Evolutionary conservation across 1,139 yeast genomes (phyloP).

Genomic region (Candida tunisiensis): DNA sequence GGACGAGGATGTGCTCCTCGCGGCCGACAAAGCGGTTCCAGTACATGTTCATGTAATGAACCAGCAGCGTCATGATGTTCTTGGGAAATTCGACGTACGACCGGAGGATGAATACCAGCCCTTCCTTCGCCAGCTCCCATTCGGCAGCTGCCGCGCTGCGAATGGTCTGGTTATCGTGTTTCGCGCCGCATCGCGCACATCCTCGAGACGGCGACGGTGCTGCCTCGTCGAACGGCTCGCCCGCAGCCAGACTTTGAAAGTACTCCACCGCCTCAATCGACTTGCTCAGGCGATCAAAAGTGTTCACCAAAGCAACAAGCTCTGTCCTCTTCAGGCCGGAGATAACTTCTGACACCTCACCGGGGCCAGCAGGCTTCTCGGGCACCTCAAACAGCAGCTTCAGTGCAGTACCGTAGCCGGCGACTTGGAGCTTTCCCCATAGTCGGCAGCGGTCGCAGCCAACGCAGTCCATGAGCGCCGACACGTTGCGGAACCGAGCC

Average conservation of each 20-base stretch:
- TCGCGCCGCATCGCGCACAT: conserved; percentile 4
- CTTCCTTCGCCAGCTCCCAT: conserved; percentile 38
- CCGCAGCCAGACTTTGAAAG: conserved; percentile 25
- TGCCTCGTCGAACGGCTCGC: conserved; percentile 8
- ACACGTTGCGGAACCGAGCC: conserved; percentile 70
- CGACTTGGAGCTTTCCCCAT: conserved; percentile 96
- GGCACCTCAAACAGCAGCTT: conserved; percentile 75
- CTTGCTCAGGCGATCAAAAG: conserved; percentile 81
- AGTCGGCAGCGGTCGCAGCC: conserved; percentile 95
- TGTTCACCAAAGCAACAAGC: conserved; percentile 76
- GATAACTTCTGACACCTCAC: conserved; percentile 17
- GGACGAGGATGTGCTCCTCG: too few species aligned
- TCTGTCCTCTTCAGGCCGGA: conserved; percentile 60
- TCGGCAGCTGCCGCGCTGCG: conserved; percentile 37
- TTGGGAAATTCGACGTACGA: conserved; percentile 63
- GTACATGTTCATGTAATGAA: conserved; percentile 33
- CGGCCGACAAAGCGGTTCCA: conserved; percentile 68
- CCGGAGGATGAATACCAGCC: conserved; percentile 43
- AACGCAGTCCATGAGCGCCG: conserved; percentile 93
- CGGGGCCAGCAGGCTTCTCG: conserved; percentile 25
- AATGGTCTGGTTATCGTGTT: conserved; percentile 14
- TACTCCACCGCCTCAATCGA: conserved; percentile 59
- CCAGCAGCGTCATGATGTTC: conserved; percentile 31
- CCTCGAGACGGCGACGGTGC: conserved; percentile 3
- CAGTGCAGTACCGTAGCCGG: conserved; percentile 93